phyloP scores from a whole-genome alignment of 371 early-diverging fungal species.

The Gilbertella persicaria region DNA sequence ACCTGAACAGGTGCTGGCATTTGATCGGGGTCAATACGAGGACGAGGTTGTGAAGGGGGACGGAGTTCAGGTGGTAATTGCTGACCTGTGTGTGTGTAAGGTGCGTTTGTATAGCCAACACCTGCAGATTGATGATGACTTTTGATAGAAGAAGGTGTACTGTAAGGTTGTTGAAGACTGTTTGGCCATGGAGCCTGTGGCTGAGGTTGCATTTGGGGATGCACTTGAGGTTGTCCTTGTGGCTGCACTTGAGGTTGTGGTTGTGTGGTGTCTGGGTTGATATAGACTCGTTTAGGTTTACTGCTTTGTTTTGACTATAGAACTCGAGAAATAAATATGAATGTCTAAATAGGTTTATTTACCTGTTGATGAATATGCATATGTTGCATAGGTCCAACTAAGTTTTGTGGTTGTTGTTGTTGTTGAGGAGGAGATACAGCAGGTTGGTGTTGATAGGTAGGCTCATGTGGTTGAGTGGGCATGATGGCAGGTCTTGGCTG shows the following conservation, averaged over 20 bases:
- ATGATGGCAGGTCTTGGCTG: slow-evolving; percentile 5
- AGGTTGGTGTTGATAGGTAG: too few relatives aligned
- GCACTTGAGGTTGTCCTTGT: slow-evolving; percentile 1
- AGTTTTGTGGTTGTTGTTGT: slow-evolving; percentile 7
- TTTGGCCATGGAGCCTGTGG: slow-evolving; percentile 19
- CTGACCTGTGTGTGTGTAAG: slow-evolving; percentile 35
- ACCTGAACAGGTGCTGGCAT: slow-evolving; percentile 93
- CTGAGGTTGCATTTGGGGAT: not conserved
- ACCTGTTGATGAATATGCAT: slow-evolving; percentile 32
- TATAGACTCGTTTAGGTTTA: slow-evolving; percentile 44
- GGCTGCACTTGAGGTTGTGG: not conserved
- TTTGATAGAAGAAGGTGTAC: not conserved
- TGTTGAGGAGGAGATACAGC: slow-evolving; percentile 7
- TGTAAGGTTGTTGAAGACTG: slow-evolving; percentile 3
- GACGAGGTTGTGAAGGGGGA: slow-evolving; percentile 55
- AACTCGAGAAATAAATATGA: slow-evolving; percentile 8
- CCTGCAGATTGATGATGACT: slow-evolving; percentile 28
- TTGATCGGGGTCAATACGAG: slow-evolving; percentile 91
- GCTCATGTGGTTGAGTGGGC: too few relatives aligned
- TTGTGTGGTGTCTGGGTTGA: slow-evolving; percentile 25
- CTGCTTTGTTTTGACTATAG: not conserved
- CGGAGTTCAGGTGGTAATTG: slow-evolving; percentile 38
- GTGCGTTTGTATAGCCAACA: slow-evolving; percentile 39
- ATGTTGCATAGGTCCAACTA: slow-evolving; percentile 35
- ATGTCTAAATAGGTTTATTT: slow-evolving; percentile 1